Conservation (phyloP, 345 rosid species). For the Linum lewisii region DNA sequence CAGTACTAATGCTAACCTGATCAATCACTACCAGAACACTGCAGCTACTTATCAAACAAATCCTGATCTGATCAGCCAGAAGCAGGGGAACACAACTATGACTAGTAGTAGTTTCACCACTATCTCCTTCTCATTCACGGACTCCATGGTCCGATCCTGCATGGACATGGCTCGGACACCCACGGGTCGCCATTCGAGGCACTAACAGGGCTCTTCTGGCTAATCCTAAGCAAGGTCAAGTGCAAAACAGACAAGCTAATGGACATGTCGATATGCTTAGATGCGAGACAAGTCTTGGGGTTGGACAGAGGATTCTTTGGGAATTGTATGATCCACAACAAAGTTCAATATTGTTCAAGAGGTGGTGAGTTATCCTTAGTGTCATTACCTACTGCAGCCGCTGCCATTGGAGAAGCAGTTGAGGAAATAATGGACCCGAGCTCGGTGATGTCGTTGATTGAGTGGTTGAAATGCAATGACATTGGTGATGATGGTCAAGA, state of each 20-base stretch:
- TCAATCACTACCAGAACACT: conserved; percentile 32
- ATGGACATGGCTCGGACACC: conserved; percentile 20
- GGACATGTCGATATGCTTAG: conserved; percentile 43
- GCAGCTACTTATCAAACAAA: conserved; percentile 28
- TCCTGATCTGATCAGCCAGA: too few relatives aligned
- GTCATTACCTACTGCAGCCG: conserved; percentile 19
- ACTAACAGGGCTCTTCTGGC: conserved; percentile 53
- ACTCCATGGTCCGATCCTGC: conserved; percentile 35
- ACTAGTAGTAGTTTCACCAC: neutral
- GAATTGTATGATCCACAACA: conserved; percentile 53
- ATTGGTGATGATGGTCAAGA: neutral
- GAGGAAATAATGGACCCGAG: conserved; percentile 27
- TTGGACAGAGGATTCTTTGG: conserved; percentile 54
- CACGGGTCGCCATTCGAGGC: conserved; percentile 36
- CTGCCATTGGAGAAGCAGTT: conserved; percentile 27
- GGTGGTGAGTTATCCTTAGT: neutral
- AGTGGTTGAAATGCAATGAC: conserved; percentile 36
- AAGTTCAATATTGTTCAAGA: conserved; percentile 10
- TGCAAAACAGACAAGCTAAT: conserved; percentile 26
- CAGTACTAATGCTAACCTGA: conserved; percentile 10
- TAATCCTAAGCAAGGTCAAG: conserved; percentile 39
- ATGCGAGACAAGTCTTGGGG: conserved; percentile 36
- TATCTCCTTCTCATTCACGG: conserved; percentile 19
- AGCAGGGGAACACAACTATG: too few relatives aligned
- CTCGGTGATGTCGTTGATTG: conserved; percentile 44